These are phyloP conservation scores for Nicotiana tabacum DNA, from an alignment of 257 asterid species.

Conservation along the genomic window DNA sequence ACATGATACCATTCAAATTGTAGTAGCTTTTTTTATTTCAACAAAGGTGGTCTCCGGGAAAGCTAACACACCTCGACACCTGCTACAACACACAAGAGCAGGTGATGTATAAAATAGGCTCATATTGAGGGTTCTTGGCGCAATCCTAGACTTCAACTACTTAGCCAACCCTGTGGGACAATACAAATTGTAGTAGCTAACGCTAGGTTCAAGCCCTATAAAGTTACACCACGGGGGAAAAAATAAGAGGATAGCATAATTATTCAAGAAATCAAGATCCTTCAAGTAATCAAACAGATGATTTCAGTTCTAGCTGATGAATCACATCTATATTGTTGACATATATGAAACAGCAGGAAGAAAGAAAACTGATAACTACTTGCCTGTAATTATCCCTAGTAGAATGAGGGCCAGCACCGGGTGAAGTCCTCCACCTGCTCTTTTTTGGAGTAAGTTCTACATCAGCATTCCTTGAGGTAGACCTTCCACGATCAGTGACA, in stretches of 20 bases:
- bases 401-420: conserved; percentile 59
- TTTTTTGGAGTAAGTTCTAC: conserved; percentile 47
- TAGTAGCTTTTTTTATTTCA: background rate
- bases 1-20: too few species aligned
- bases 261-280: background rate
- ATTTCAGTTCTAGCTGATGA: background rate
- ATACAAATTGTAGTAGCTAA: background rate
- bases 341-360: background rate
- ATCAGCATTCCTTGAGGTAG: conserved; percentile 63
- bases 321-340: background rate
- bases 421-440: conserved; percentile 67
- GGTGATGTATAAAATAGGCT: background rate
- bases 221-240: background rate
- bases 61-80: background rate
- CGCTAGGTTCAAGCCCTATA: background rate
- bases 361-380: background rate
- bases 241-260: background rate
- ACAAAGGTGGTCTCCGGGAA: background rate
- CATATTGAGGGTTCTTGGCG: background rate
- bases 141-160: background rate
- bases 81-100: background rate
- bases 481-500: conserved; percentile 58
- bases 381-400: conserved; percentile 78
- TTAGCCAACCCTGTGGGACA: background rate
- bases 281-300: background rate